phyloP scores from a whole-genome alignment of 164 flowering plant species.

The Annona cherimola region DNA sequence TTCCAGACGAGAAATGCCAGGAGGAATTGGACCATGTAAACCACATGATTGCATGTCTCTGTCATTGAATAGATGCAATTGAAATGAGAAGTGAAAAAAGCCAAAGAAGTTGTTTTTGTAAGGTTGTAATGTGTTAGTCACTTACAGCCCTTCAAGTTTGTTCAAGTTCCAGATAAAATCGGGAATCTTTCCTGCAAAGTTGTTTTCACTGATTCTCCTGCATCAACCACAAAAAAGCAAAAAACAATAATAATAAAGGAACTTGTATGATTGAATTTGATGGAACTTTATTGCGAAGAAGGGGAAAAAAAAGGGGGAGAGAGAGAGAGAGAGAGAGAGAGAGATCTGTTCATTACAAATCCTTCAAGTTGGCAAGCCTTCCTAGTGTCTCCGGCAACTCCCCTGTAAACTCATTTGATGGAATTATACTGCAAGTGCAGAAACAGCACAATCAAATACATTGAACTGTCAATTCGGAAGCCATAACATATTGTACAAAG shows the following conservation, averaged over 20 bases:
- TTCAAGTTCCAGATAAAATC: slow-evolving; percentile 25
- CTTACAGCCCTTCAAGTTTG: slow-evolving; percentile 27
- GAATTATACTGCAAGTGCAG: slow-evolving; percentile 16
- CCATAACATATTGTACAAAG: background rate
- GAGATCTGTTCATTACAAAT: slow-evolving; percentile 12
- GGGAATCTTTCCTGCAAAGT: slow-evolving; percentile 39
- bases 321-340: background rate
- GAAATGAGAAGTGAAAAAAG: background rate
- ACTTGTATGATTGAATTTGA: background rate
- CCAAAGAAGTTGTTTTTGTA: background rate
- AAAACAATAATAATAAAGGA: background rate
- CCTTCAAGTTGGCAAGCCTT: slow-evolving; percentile 13
- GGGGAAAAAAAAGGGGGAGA: background rate
- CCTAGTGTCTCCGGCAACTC: slow-evolving; percentile 12
- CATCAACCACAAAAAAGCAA: background rate
- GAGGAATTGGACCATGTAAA: slow-evolving; percentile 59
- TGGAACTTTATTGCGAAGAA: background rate
- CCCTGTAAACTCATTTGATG: slow-evolving; percentile 21
- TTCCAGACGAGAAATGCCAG: slow-evolving; percentile 37
- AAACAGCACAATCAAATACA: background rate
- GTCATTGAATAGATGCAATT: background rate
- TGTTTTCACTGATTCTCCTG: slow-evolving; percentile 37
- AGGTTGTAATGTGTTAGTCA: background rate
- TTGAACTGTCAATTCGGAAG: background rate
- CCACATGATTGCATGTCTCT: slow-evolving; percentile 65